Evolutionary conservation across 768 basidiomycete species (phyloP).

Genomic region (Mrakia frigida): DNA sequence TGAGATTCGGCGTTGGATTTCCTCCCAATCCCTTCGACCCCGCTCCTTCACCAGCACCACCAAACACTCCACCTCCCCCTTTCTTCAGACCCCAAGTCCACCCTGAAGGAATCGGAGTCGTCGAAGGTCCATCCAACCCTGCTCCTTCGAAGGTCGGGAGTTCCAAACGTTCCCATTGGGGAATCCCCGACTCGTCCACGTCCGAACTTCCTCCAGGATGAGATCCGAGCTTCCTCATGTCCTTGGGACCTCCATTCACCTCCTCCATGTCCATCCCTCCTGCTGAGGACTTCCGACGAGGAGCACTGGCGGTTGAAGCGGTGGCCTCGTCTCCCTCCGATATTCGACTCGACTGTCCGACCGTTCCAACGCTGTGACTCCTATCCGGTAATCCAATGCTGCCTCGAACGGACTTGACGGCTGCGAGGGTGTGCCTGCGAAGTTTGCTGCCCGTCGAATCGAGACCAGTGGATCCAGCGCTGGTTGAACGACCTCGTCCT

Average conservation of each 20-base stretch:
- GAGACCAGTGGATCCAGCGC: not conserved
- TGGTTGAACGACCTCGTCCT: not conserved
- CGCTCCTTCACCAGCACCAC: conserved; percentile 34
- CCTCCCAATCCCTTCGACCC: conserved; percentile 13
- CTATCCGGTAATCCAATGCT: not conserved
- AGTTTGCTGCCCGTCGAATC: conserved; percentile 1
- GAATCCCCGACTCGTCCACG: conserved; percentile 13
- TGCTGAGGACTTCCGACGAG: not conserved
- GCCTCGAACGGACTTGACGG: not conserved
- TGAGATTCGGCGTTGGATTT: conserved; percentile 6
- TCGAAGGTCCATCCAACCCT: conserved; percentile 35
- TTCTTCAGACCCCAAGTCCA: conserved; percentile 28
- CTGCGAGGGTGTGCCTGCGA: not conserved
- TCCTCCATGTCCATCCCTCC: not conserved
- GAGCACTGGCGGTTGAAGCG: too few relatives aligned
- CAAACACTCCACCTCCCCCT: conserved; percentile 37
- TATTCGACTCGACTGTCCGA: conserved; percentile 1
- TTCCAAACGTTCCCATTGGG: conserved; percentile 44
- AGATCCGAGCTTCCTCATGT: not conserved
- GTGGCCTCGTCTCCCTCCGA: not conserved
- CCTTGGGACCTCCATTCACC: conserved; percentile 16
- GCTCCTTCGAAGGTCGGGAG: conserved; percentile 43
- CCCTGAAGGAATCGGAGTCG: not conserved
- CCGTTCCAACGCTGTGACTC: not conserved
- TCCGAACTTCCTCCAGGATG: not conserved